phyloP scores from a whole-genome alignment of 192 early-diverging fungal species.

The Dimargaris verticillata region DNA sequence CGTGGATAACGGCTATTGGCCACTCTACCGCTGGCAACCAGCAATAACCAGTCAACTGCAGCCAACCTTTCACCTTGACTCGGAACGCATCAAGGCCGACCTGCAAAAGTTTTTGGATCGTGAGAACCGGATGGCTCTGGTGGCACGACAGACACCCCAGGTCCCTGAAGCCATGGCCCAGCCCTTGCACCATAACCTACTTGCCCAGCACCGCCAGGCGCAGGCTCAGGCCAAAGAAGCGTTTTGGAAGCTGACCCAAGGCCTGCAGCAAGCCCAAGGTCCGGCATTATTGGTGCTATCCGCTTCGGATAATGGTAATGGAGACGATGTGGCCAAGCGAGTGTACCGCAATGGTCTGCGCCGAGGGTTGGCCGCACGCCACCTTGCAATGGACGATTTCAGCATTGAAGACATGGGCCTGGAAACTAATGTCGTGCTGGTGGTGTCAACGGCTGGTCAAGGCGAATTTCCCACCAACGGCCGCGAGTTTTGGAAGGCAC shows the following conservation, averaged over 20 bases:
- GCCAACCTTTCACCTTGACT: too few relatives aligned
- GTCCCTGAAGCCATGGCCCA: constrained; percentile 31
- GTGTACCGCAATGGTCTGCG: constrained; percentile 66
- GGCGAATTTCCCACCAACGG: constrained; percentile 89
- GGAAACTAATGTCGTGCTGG: constrained; percentile 63
- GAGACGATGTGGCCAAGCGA: constrained; percentile 65
- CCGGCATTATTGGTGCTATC: constrained; percentile 73
- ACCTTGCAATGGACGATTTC: constrained; percentile 70
- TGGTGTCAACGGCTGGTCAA: constrained; percentile 81
- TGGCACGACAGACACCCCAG: constrained; percentile 49
- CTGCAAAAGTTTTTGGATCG: constrained; percentile 66
- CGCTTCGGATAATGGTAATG: constrained; percentile 85
- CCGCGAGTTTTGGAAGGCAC: constrained; percentile 73
- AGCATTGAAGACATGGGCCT: constrained; percentile 59
- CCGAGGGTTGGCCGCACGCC: constrained; percentile 61
- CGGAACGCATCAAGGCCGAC: constrained; percentile 22
- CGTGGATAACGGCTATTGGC: constrained; percentile 82
- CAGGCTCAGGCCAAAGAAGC: constrained; percentile 32
- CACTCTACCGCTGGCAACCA: constrained; percentile 92
- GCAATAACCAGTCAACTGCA: constrained; percentile 27
- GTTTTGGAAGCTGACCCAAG: constrained; percentile 44
- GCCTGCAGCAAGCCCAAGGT: constrained; percentile 57
- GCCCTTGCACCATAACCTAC: constrained; percentile 44
- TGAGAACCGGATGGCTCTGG: constrained; percentile 66
- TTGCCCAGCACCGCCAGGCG: constrained; percentile 16